Evolutionary conservation across 495 filamentous ascomycete species (phyloP), one percentile per base, ranked within the genome.

Genomic region (Aspergillus hancockii): DNA sequence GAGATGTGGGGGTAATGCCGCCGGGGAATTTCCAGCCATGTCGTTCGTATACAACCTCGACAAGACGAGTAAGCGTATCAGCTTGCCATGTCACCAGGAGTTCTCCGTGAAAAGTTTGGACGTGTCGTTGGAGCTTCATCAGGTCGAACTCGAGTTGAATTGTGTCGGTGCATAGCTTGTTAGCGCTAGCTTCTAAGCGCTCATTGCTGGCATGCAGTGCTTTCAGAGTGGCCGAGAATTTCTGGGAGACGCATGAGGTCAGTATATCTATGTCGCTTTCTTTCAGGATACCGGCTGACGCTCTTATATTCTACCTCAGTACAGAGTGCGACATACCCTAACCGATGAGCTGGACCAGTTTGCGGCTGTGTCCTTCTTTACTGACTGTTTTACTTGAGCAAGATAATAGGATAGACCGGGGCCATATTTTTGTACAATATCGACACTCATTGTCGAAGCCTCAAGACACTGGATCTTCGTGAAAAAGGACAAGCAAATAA

Each of bases 51-150:
- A 71, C 64, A n/a, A 72, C 65, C 38, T 75, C 73, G 47, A 78
- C 67, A 9, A 78, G 65, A 22, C 73, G 72, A 4, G 75, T 78
- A 21, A 78, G 64, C 21, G 65, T 64, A 55, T 78, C 70, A 14
- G 73, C 73, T 56, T 78, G 71, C 72, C 73, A 78, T 43, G 65
- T 73, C 22, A 60, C 59, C 38, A 75, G 64, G 21, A 70, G 58
- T 2, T 75, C 71, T 36, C 63, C 58, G 31, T 70, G 55, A 49
- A 72, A 66, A 1, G 69, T 54, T 18, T 64, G 65, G 55, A 76
- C 25, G 49, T 72, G 70, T 7, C 57, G 68, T 31, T 71, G 60
- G 19, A 77, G 69, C 19, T 63, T 61, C 18, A 57, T 57, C 16
- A 72, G 46, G 32, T 74, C 72, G 13, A 61, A 57, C 40, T 72